Evolutionary conservation across 805 yeast species (phyloP).

Genomic region (Myxozyma geophila): DNA sequence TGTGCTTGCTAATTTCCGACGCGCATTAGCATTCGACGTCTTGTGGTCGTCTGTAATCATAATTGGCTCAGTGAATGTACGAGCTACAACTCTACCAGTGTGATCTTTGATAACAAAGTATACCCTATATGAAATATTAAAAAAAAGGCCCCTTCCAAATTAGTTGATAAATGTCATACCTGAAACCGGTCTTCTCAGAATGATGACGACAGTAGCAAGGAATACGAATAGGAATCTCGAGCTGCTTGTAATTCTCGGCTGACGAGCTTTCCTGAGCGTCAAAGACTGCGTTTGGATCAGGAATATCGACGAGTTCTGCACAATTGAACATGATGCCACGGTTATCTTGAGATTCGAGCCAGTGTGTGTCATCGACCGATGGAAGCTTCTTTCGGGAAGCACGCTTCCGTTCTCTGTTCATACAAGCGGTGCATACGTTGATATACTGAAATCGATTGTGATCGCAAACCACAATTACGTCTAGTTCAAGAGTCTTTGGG

Average conservation of each 20-base stretch:
- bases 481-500: constrained; percentile 53
- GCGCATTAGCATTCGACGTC: constrained; percentile 43
- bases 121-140: constrained; percentile 32
- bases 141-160: neutral
- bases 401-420: constrained; percentile 89
- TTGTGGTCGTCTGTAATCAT: constrained; percentile 96
- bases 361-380: constrained; percentile 74
- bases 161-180: constrained; percentile 47
- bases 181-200: constrained; percentile 81
- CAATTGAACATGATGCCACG: constrained; percentile 91
- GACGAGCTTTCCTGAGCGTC: constrained; percentile 20
- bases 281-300: constrained; percentile 47
- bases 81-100: constrained; percentile 68
- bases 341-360: constrained; percentile 74
- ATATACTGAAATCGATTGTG: constrained; percentile 54
- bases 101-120: constrained; percentile 61
- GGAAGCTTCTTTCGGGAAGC: constrained; percentile 90
- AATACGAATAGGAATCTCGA: constrained; percentile 70
- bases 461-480: constrained; percentile 75
- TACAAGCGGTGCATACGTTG: constrained; percentile 84
- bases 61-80: constrained; percentile 70
- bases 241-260: constrained; percentile 41
- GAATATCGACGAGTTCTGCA: constrained; percentile 71
- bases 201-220: constrained; percentile 98
- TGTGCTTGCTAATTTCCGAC: constrained; percentile 16